Evolutionary conservation across 495 filamentous ascomycete species (phyloP).

Genomic region (Penicillium macrosclerotiorum): DNA sequence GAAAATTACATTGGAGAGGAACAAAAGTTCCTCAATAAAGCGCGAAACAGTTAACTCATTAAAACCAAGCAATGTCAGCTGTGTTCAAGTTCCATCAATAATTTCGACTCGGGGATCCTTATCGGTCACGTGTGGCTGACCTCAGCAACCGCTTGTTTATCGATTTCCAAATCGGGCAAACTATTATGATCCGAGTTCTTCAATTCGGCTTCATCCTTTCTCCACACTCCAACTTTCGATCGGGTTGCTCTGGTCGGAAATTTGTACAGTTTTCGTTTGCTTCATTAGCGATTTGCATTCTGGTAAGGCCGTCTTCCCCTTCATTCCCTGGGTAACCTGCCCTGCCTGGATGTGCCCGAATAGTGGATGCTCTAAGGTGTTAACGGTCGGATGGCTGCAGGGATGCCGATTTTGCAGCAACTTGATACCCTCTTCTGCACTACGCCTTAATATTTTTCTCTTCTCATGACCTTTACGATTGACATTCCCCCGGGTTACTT

Average conservation of each 20-base stretch:
- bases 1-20: too few relatives aligned
- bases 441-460: conserved; percentile 12
- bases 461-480: conserved; percentile 21
- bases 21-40: too few relatives aligned
- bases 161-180: conserved; percentile 41
- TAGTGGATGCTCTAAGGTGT: conserved; percentile 19
- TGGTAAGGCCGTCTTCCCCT: conserved; percentile 9
- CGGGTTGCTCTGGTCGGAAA: conserved; percentile 12
- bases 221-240: conserved; percentile 20
- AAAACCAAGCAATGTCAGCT: too few relatives aligned
- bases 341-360: conserved; percentile 15
- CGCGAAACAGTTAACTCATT: too few relatives aligned
- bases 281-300: conserved; percentile 34
- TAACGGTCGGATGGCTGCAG: conserved; percentile 25
- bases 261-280: conserved; percentile 29
- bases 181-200: conserved; percentile 31
- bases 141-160: conserved; percentile 43
- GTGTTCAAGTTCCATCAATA: too few relatives aligned
- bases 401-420: conserved; percentile 28
- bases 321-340: conserved; percentile 5
- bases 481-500: conserved; percentile 18
- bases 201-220: conserved; percentile 21
- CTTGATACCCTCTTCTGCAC: conserved; percentile 23
- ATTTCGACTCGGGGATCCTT: too few relatives aligned
- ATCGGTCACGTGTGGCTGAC: conserved; percentile 29